Evolutionary conservation across 2,329 filamentous ascomycete genomes (phyloP).

Genomic region (Pseudocercospora crystallina): DNA sequence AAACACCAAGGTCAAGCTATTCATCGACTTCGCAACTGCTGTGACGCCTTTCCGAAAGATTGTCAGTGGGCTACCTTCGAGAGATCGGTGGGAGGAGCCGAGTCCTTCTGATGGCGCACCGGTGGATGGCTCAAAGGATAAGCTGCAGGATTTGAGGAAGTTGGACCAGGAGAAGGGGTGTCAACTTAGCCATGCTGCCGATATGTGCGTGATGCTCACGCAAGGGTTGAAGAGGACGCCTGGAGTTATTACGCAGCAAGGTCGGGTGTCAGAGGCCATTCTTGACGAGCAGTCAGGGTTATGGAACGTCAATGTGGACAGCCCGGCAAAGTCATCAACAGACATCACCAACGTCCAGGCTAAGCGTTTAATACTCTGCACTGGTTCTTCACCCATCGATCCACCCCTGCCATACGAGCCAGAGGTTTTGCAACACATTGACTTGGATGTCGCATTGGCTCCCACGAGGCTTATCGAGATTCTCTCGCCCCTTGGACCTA

Average conservation of each 20-base stretch:
- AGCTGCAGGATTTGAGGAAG: constrained; percentile 53
- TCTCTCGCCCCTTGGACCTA: constrained; percentile 40
- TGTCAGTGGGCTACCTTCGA: constrained; percentile 45
- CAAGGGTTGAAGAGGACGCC: constrained; percentile 45
- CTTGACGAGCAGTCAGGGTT: constrained; percentile 39
- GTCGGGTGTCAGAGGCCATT: constrained; percentile 41
- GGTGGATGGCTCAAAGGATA: constrained; percentile 46
- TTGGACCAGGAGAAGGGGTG: constrained; percentile 60
- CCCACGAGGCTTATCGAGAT: constrained; percentile 49
- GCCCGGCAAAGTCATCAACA: constrained; percentile 25
- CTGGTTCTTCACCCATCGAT: constrained; percentile 54
- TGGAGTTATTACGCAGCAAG: constrained; percentile 41
- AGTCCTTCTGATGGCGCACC: constrained; percentile 28
- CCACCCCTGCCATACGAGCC: constrained; percentile 45
- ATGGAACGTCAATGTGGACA: constrained; percentile 40
- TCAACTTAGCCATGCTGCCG: constrained; percentile 57
- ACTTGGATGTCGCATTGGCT: constrained; percentile 58
- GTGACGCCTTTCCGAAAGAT: constrained; percentile 55
- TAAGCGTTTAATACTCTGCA: constrained; percentile 56
- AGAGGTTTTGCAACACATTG: constrained; percentile 44
- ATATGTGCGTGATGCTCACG: constrained; percentile 53
- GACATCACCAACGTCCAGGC: constrained; percentile 38
- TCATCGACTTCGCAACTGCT: constrained; percentile 57
- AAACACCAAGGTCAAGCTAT: constrained; percentile 63
- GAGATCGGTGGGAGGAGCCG: constrained; percentile 30